Conservation (phyloP, 176 grass and related monocot genomes). For the Lolium perenne region DNA sequence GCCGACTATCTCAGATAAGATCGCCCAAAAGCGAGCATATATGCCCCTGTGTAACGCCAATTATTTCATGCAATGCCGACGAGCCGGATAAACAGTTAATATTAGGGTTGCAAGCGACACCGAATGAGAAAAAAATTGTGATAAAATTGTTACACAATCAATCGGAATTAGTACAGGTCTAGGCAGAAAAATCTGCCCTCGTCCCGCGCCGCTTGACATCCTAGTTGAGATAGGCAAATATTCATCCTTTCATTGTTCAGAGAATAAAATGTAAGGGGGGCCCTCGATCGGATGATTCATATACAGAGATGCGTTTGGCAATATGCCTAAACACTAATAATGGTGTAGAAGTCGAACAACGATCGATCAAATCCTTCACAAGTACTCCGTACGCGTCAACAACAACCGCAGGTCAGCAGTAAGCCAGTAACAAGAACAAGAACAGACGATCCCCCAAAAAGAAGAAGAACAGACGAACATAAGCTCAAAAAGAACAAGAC, state of each 20-base stretch:
- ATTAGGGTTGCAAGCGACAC: neutral
- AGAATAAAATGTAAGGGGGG: neutral
- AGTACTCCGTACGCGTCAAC: neutral
- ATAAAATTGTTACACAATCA: too few relatives aligned
- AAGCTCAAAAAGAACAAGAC: neutral
- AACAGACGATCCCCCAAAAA: too few relatives aligned
- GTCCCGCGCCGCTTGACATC: too few relatives aligned
- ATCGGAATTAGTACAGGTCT: too few relatives aligned
- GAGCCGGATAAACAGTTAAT: neutral
- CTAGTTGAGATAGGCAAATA: too few relatives aligned
- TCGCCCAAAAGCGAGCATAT: neutral
- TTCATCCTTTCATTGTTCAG: neutral
- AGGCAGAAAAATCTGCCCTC: too few relatives aligned
- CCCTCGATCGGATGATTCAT: too few relatives aligned
- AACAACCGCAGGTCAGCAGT: neutral
- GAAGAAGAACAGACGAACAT: neutral
- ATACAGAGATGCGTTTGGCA: too few relatives aligned
- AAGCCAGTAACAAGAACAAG: neutral
- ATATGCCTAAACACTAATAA: too few relatives aligned
- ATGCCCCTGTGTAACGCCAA: neutral
- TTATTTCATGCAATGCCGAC: neutral
- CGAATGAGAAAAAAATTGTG: too few relatives aligned
- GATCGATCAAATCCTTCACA: too few relatives aligned
- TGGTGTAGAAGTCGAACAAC: too few relatives aligned
- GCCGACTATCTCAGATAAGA: slow-evolving; percentile 27